Conservation (phyloP, 352 stramenopile genomes). For the Phytophthora meadii region DNA sequence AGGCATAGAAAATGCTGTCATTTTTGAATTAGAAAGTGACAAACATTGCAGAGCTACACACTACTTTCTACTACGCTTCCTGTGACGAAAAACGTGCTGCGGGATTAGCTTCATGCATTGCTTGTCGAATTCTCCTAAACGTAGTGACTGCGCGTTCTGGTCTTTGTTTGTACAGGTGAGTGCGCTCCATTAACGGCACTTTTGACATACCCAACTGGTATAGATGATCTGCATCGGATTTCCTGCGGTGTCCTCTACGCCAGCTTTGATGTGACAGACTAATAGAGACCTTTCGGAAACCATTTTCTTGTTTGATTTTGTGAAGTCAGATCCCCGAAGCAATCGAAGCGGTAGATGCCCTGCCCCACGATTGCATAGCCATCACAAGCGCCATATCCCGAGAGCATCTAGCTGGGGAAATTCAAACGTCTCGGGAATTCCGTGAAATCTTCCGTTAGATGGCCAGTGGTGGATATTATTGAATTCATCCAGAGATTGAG, state of each 20-base stretch:
- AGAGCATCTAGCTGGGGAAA: slow-evolving; percentile 16
- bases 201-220: slow-evolving; percentile 11
- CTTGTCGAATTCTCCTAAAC: slow-evolving; percentile 1
- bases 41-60: too few species aligned
- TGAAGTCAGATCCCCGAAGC: slow-evolving; percentile 7
- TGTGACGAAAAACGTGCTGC: slow-evolving; percentile 3
- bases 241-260: not conserved
- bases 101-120: slow-evolving; percentile 4
- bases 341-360: slow-evolving; percentile 4
- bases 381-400: slow-evolving; percentile 12
- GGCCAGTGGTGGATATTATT: not conserved
- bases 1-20: too few species aligned
- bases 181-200: not conserved
- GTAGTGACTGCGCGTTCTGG: slow-evolving; percentile 11
- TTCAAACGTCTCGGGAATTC: slow-evolving; percentile 7
- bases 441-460: not conserved
- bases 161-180: not conserved
- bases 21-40: too few species aligned
- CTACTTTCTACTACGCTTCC: slow-evolving; percentile 8
- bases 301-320: slow-evolving; percentile 9
- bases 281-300: slow-evolving; percentile 14
- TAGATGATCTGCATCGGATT: not conserved
- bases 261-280: slow-evolving; percentile 4
- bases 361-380: slow-evolving; percentile 3
- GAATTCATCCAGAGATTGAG: too few species aligned